Base-by-base conservation (phyloP, 108 stramenopile species). In the Cyclostephanos invisitatus region DNA sequence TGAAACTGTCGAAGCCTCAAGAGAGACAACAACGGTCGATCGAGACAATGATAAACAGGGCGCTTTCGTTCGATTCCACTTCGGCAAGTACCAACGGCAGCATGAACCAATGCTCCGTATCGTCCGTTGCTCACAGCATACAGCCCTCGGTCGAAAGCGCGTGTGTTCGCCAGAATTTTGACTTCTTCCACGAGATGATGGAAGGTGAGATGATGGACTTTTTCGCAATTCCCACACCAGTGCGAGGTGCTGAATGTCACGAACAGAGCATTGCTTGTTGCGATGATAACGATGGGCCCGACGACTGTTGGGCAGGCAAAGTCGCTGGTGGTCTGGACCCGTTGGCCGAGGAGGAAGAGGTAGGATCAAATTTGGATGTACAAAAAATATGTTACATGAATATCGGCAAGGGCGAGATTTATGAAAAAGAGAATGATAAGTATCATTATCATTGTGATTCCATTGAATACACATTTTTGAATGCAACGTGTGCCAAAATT, bases 141-240 rank as follows among this genome's bases (percentile, higher is more conserved):
- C 60, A 61, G 37, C 36, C 29, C 21, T 61, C 60, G 18, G 36
- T 61, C 18, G 60, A 61, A 21, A 61, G 60, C 18, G 37, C 18
- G 29, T 61, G 60, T 22, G 60, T 61, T 18, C 60, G 60, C 3
- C 60, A 61, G 36, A 61, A 61, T 61, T n/a, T 4, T 7, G 18
- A n/a, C 9, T 42, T 61, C 20, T 24, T 27, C 22, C 20, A 21
- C 36, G 29, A 37, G 60, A 61, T 61, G 60, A 38, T 37, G 60
- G 60, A 61, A 18, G 36, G 60, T 42, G 36, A 37, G 9, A 44
- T 61, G 40, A 44, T 61, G 60, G 60, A 38, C 8, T 61, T 61
- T 36, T 61, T 61, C 21, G 60, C 14, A 5, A 3, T 14, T 0
- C 44, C 44, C 44, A 14, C 44, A 46, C 0, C 25, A 14, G 7